phyloP scores from a whole-genome alignment of 805 yeast species.

The Kodamaea restingae region DNA sequence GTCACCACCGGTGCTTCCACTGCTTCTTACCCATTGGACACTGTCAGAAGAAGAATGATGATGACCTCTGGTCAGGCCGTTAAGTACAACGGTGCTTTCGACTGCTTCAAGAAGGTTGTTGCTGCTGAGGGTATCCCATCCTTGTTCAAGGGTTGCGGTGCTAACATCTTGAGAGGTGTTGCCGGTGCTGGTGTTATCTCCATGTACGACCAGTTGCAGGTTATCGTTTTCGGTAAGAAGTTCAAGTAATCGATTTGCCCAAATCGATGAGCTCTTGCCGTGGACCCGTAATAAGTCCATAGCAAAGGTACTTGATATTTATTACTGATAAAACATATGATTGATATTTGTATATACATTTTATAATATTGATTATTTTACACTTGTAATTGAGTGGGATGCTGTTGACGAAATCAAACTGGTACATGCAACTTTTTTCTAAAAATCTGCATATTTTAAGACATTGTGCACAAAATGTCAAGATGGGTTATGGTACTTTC shows the following conservation, averaged over 20 bases:
- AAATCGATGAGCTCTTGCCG: background rate
- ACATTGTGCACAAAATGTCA: no score
- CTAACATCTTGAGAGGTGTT: constrained; percentile 99
- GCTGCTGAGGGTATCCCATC: constrained; percentile 94
- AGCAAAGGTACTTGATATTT: constrained; percentile 5
- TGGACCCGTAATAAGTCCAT: background rate
- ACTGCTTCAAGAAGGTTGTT: constrained; percentile 86
- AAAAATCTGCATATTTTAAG: no score
- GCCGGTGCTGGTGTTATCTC: constrained; percentile 99
- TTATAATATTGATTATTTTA: constrained; percentile 5
- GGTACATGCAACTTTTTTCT: no score
- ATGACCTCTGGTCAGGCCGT: constrained; percentile 99
- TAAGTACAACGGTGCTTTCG: constrained; percentile 92
- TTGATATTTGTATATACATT: constrained; percentile 9
- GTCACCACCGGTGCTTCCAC: constrained; percentile 98
- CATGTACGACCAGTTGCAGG: constrained; percentile 94
- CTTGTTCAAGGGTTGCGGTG: constrained; percentile 98
- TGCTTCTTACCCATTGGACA: constrained; percentile 98
- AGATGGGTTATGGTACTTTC: no score
- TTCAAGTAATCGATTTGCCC: constrained; percentile 50
- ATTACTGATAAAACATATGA: constrained; percentile 5
- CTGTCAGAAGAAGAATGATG: constrained; percentile 99
- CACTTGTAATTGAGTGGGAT: no score
- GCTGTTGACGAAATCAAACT: no score
- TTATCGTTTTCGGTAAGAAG: constrained; percentile 94